These are phyloP conservation scores for Fraxinus paxiana DNA, from an alignment of 305 asterid species.

Conservation along the genomic window DNA sequence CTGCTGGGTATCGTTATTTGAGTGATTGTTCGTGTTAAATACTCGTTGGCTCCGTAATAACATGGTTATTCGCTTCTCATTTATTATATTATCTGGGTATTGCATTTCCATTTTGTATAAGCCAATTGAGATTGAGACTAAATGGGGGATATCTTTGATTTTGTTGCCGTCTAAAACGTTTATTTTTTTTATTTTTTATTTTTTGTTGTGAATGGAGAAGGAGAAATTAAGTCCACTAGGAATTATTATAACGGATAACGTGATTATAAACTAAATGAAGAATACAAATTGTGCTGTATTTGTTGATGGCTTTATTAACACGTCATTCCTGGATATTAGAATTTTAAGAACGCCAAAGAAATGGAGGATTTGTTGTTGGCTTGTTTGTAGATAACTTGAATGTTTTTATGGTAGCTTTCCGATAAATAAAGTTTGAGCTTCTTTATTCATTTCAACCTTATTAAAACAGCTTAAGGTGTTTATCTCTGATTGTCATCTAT, in stretches of 20 bases:
- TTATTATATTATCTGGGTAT: not conserved
- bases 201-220: not conserved
- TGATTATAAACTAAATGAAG: not conserved
- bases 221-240: not conserved
- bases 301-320: not conserved
- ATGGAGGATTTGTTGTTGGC: not conserved
- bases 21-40: not conserved
- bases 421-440: not conserved
- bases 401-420: not conserved
- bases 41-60: not conserved
- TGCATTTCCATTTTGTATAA: too few relatives aligned
- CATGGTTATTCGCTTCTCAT: not conserved
- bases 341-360: not conserved
- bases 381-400: not conserved
- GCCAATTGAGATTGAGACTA: not conserved
- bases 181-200: not conserved
- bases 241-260: not conserved
- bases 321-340: not conserved
- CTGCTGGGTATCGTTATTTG: not conserved
- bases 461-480: not conserved
- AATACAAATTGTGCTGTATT: not conserved
- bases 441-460: not conserved
- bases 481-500: not conserved
- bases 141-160: not conserved
- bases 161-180: not conserved